Evolutionary conservation across 2,329 filamentous ascomycete species (phyloP), one percentile per base, ranked within the genome.

Genomic region (Epichloe sylvatica): DNA sequence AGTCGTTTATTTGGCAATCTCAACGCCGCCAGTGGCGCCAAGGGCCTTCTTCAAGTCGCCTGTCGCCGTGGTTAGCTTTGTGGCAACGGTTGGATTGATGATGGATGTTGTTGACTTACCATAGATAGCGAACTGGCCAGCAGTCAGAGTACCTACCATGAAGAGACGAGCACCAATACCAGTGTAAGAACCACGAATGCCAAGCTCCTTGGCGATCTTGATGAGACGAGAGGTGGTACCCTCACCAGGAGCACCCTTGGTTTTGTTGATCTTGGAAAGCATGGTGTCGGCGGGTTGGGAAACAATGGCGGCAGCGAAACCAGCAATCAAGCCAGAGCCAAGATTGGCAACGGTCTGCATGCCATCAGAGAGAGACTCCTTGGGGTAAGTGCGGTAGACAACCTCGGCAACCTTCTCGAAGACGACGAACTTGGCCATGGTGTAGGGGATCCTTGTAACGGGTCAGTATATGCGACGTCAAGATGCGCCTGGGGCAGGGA

Each of bases 211-310:
- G 59, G 73, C 86, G 64, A 94, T 94, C 83, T 92, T 92, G 76
- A 91, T 75, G 64, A 94, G 73, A 70, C 87, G 83, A 68, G 74
- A 77, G 66, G 78, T 78, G 62, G 85, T 92, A 64, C 87, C 81
- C 76, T 94, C 86, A 76, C 87, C 87, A 58, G 87, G 86, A 53
- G 81, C 75, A 72, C 86, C 87, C 76, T 87, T 82, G 72, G 84
- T 87, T 84, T 92, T 92, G 84, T 94, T 94, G 78, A 94, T 92
- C 81, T 91, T 92, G 73, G 80, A 85, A 57, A 94, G 82, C 87
- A 94, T 94, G 66, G 87, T 94, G 70, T 94, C 87, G 67, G 87
- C 87, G 60, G 87, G 87, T 75, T 94, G 87, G 55, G 87, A 94
- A 67, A 94, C 78, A 61, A 91, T 67, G 65, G 87, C 87, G 61